phyloP scores from a whole-genome alignment of 2,329 filamentous ascomycete genomes.

The Chrysoporthe deuterocubensis region DNA sequence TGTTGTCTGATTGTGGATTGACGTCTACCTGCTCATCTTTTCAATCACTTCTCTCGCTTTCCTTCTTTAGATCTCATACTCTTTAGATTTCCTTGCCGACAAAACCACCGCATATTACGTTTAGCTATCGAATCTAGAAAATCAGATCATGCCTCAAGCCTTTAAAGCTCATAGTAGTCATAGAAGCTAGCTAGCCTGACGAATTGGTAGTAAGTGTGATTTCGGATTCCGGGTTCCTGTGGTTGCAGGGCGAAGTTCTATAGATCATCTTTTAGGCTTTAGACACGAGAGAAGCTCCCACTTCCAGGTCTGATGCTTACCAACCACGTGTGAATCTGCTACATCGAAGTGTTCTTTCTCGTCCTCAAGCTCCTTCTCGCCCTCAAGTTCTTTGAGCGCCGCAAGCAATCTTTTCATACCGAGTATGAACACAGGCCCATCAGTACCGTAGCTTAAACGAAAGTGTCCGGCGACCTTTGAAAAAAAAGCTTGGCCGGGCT shows the following conservation, averaged over 20 bases:
- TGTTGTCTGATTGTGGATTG: no score
- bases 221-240: background rate
- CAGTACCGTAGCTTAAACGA: slow-evolving; percentile 22
- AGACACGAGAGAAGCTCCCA: slow-evolving; percentile 9
- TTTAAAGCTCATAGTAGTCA: no score
- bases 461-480: slow-evolving; percentile 13
- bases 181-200: no score
- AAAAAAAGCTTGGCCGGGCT: slow-evolving; percentile 23
- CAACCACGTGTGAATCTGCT: background rate
- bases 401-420: slow-evolving; percentile 17
- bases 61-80: background rate
- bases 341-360: slow-evolving; percentile 2
- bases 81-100: background rate
- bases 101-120: no score
- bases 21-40: background rate
- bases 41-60: background rate
- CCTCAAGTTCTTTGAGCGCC: slow-evolving; percentile 18
- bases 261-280: background rate
- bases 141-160: no score
- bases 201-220: no score
- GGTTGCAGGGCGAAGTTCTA: background rate
- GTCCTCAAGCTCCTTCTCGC: slow-evolving; percentile 18
- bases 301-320: background rate
- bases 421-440: slow-evolving; percentile 11
- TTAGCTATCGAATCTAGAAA: no score